These are phyloP conservation scores for Fusarium sterilihyphosum DNA, from an alignment of 2,329 filamentous ascomycete genomes.

Conservation along the genomic window DNA sequence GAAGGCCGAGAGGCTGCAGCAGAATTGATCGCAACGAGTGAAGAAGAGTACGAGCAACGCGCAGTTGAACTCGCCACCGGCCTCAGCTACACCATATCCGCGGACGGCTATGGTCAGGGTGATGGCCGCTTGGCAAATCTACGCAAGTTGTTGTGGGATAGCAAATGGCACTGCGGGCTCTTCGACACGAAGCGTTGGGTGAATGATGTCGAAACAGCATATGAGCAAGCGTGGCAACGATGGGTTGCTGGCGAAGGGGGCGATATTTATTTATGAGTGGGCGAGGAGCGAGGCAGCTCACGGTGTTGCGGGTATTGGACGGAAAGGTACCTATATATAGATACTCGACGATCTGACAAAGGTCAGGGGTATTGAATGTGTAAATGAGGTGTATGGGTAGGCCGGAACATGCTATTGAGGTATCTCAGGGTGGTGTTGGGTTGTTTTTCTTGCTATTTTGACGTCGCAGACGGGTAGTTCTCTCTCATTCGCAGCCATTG, in stretches of 20 bases:
- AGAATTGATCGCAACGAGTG: conserved; percentile 81
- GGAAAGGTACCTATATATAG: neutral
- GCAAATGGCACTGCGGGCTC: conserved; percentile 84
- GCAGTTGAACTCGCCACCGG: conserved; percentile 74
- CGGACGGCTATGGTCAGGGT: conserved; percentile 61
- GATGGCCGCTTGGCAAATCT: conserved; percentile 80
- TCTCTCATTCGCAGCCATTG: neutral
- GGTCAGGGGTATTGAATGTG: conserved; percentile 3
- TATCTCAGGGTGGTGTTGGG: conserved; percentile 15
- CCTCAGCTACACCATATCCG: conserved; percentile 65
- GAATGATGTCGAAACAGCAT: conserved; percentile 85
- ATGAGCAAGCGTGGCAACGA: conserved; percentile 85
- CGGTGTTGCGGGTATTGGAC: neutral
- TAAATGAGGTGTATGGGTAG: conserved; percentile 13
- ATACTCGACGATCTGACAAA: neutral
- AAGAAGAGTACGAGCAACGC: conserved; percentile 84
- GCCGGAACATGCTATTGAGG: conserved; percentile 4
- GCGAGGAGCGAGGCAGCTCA: neutral
- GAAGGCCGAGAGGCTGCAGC: conserved; percentile 74
- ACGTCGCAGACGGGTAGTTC: neutral
- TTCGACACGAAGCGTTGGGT: conserved; percentile 97
- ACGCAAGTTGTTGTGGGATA: conserved; percentile 82
- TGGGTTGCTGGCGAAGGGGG: conserved; percentile 91
- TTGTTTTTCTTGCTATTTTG: conserved; percentile 10
- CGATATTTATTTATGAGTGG: conserved; percentile 80